phyloP scores from a whole-genome alignment of 2,329 filamentous ascomycete genomes.

The Trichoderma breve region DNA sequence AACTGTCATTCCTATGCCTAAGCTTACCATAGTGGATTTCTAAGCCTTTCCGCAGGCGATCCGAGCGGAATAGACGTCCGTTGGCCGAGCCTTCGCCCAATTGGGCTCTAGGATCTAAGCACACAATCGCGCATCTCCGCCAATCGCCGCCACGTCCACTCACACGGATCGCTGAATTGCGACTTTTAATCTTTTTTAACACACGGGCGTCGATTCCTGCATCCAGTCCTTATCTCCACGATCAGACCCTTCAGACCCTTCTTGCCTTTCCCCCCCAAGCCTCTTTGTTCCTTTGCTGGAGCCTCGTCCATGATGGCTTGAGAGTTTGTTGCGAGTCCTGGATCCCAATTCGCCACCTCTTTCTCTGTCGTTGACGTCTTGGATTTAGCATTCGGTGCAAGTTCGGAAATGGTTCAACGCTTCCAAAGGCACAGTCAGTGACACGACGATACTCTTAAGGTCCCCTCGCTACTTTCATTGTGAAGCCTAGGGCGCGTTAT shows the following conservation, averaged over 20 bases:
- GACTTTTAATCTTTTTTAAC: slow-evolving; percentile 8
- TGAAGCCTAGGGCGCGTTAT: neutral
- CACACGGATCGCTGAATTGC: slow-evolving; percentile 15
- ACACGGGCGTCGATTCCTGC: neutral
- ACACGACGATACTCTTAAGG: slow-evolving; percentile 7
- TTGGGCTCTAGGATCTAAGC: slow-evolving; percentile 17
- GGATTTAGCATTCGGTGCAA: neutral
- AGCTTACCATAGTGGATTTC: neutral
- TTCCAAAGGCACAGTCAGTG: neutral
- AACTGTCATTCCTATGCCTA: neutral
- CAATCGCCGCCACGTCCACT: slow-evolving; percentile 16
- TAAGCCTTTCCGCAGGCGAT: slow-evolving; percentile 5
- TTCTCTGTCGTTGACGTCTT: neutral
- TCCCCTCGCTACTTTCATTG: neutral
- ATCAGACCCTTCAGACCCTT: neutral
- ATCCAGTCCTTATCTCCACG: slow-evolving; percentile 10
- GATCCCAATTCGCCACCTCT: neutral
- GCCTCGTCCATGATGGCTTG: neutral
- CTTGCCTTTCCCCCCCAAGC: neutral
- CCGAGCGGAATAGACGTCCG: slow-evolving; percentile 7
- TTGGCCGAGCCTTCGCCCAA: slow-evolving; percentile 13
- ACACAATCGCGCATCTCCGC: slow-evolving; percentile 14
- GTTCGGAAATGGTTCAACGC: slow-evolving; percentile 11
- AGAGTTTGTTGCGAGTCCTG: neutral
- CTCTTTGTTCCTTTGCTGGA: neutral